phyloP scores from a whole-genome alignment of 2,329 filamentous ascomycete genomes.

The Bisporella sp. region DNA sequence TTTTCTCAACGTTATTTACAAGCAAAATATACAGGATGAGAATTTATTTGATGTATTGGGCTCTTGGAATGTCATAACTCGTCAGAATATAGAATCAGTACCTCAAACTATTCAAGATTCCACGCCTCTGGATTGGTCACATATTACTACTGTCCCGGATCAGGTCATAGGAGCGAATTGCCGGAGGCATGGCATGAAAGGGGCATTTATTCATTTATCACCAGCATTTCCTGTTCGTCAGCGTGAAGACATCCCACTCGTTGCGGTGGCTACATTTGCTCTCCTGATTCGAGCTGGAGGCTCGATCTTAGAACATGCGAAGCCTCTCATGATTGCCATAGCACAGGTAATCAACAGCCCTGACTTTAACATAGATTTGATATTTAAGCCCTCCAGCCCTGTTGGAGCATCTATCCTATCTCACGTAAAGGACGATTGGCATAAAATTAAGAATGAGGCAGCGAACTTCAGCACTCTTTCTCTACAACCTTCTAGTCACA shows the following conservation, averaged over 20 bases:
- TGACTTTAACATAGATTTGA: too few relatives aligned
- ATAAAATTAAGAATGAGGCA: too few relatives aligned
- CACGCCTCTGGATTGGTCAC: slow-evolving; percentile 18
- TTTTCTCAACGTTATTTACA: slow-evolving; percentile 17
- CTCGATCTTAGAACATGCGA: background rate
- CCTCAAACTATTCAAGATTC: slow-evolving; percentile 6
- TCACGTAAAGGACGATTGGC: too few relatives aligned
- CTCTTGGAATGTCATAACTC: slow-evolving; percentile 25
- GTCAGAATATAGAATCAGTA: slow-evolving; percentile 4
- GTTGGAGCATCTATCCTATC: too few relatives aligned
- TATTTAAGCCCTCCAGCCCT: too few relatives aligned
- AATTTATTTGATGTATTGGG: slow-evolving; percentile 22
- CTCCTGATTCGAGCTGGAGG: slow-evolving; percentile 11
- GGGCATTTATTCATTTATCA: slow-evolving; percentile 16
- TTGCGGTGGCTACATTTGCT: slow-evolving; percentile 22
- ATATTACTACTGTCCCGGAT: slow-evolving; percentile 12
- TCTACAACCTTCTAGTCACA: too few relatives aligned
- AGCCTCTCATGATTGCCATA: background rate
- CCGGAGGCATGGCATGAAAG: slow-evolving; percentile 8
- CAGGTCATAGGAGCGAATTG: slow-evolving; percentile 7
- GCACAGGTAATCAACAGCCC: background rate
- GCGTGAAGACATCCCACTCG: slow-evolving; percentile 12
- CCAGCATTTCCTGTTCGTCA: slow-evolving; percentile 11
- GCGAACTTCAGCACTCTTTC: too few relatives aligned
- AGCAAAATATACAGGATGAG: slow-evolving; percentile 3